Evolutionary conservation across 1,284 basidiomycete genomes (phyloP).

Genomic region (Ustilago shanxiensis): DNA sequence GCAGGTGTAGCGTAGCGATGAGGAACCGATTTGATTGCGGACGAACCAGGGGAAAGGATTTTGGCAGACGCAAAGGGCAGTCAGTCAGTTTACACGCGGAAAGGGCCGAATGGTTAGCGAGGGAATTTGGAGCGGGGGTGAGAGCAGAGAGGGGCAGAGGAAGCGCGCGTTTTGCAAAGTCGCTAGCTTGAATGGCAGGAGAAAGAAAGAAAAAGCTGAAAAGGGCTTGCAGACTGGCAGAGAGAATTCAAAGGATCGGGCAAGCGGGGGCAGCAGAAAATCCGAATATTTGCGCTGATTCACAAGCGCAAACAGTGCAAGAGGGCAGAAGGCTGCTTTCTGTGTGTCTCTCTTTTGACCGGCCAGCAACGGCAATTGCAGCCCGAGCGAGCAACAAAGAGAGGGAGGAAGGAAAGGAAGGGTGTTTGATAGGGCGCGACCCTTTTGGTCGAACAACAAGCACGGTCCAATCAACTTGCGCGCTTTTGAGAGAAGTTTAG

Average conservation of each 20-base stretch:
- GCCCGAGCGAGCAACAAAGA: conserved; percentile 23
- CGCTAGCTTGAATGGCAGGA: too few species aligned
- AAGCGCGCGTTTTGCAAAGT: conserved; percentile 20
- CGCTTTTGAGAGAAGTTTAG: conserved; percentile 24
- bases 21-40: conserved; percentile 12
- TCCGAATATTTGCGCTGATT: conserved; percentile 29
- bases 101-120: conserved; percentile 48
- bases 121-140: too few species aligned
- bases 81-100: conserved; percentile 39
- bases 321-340: not conserved
- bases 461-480: conserved; percentile 46
- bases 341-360: conserved; percentile 16
- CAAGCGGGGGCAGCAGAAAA: conserved; percentile 9
- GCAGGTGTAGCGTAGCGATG: conserved; percentile 10
- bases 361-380: conserved; percentile 44
- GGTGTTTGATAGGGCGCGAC: not conserved
- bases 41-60: conserved; percentile 23
- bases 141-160: too few species aligned
- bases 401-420: not conserved
- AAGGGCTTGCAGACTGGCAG: not conserved
- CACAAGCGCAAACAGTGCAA: conserved; percentile 1
- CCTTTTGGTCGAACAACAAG: conserved; percentile 2
- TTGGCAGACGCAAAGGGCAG: not conserved
- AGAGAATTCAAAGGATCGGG: conserved; percentile 5
- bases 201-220: conserved; percentile 9